Base-by-base conservation (phyloP, 139 green algal genomes). In the Monoraphidium neglectum region DNA sequence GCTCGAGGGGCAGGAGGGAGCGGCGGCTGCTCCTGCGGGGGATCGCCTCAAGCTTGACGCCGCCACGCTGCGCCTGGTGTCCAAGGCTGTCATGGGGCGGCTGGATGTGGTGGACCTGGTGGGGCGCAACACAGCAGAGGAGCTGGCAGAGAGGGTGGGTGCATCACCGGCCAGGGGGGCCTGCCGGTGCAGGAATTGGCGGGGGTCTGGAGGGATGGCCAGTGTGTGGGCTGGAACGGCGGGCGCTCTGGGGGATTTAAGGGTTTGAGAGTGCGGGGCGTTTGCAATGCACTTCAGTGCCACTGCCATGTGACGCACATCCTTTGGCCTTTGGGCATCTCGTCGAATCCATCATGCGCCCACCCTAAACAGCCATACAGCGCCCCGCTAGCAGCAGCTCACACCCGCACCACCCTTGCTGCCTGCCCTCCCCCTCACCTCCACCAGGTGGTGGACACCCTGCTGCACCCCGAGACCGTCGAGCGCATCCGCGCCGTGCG, bases 71-170 rank as follows among this genome's bases (percentile, higher is more conserved):
- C 24, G 15, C 0, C 35, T 65, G 2, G 86, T 90, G 54, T 76
- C 76, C 0, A 56, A 76, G 4, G 81, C 86, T 2, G 67, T 90
- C 43, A 84, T 90, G 74, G 86, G 86, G 37, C 77, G 86, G 23
- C 62, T 87, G 36, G 86, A 90, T 53, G 79, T 90, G 49, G 76
- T 87, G 63, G 86, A 90, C 51, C 70, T 90, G 32, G 65, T 90
- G 4, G 86, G 86, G 3, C 61, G 78, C 38, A 84, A 82, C 71
- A 90, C 86, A 18, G 82, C 86, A 0, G 35, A 81, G 54, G 86
- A 90, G 75, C 76, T 78, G 57, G 86, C 86, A 32, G 86, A 90
- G 80, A 53, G 83, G 68, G 86, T 90, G 73, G 71, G 81, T 28
- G 49, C n/a, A n/a, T n/a, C n/a, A n/a, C 49, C 18, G 49, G 49